Percentiles rank a stretch among this genome's conserved stretches.
Evolutionary conservation across 106 monocot species (phyloP).

Genomic region (Apostasia shenzhenica): DNA sequence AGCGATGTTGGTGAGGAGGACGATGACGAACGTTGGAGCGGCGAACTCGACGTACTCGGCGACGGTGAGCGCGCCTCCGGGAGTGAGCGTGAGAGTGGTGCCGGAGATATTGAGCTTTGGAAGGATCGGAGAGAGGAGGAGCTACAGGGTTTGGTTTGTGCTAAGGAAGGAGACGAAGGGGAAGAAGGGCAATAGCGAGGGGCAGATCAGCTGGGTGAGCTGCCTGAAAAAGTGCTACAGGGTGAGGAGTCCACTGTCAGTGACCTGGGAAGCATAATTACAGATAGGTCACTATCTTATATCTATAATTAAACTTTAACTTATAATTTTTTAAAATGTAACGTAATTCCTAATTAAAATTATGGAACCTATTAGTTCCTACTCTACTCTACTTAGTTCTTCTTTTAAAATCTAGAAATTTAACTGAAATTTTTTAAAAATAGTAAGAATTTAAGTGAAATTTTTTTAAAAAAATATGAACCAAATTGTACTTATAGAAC

Average conservation of each 20-base stretch:
- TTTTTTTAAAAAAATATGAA: too few species aligned
- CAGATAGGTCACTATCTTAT: neutral
- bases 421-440: neutral
- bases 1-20: slow-evolving; percentile 26
- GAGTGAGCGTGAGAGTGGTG: slow-evolving; percentile 42
- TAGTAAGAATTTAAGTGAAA: too few species aligned
- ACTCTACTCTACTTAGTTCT: neutral
- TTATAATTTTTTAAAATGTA: neutral
- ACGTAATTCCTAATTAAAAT: neutral
- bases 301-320: neutral
- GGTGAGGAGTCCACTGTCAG: slow-evolving; percentile 76
- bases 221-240: slow-evolving; percentile 12
- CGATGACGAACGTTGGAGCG: slow-evolving; percentile 58
- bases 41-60: slow-evolving; percentile 46
- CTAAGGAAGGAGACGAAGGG: slow-evolving; percentile 16
- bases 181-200: slow-evolving; percentile 28
- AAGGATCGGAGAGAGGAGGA: slow-evolving; percentile 33
- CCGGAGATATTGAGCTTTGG: slow-evolving; percentile 45
- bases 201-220: slow-evolving; percentile 57
- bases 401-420: neutral
- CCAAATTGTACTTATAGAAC: too few species aligned
- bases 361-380: slow-evolving; percentile 1
- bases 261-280: slow-evolving; percentile 39
- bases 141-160: slow-evolving; percentile 49
- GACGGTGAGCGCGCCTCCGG: slow-evolving; percentile 25